These are phyloP conservation scores for Geosmithia flava DNA, from an alignment of 2,329 filamentous ascomycete genomes.

Conservation along the genomic window DNA sequence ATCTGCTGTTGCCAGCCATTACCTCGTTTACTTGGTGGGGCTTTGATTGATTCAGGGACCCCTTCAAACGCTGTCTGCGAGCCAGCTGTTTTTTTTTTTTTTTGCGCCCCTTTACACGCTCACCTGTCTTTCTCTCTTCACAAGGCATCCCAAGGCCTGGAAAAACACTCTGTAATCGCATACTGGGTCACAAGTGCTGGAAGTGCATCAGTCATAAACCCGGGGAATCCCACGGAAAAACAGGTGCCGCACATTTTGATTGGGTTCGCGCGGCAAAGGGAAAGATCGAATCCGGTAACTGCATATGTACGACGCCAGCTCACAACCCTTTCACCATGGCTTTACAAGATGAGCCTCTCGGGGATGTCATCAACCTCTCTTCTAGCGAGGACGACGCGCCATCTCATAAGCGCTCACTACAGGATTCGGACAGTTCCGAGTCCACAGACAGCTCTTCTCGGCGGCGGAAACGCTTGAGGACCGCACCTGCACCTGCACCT, in stretches of 20 bases:
- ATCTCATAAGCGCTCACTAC: slow-evolving; percentile 13
- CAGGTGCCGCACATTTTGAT: background rate
- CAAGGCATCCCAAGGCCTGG: too few relatives aligned
- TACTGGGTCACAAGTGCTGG: too few relatives aligned
- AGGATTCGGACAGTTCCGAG: slow-evolving; percentile 1
- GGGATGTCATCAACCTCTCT: slow-evolving; percentile 11
- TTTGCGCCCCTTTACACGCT: too few relatives aligned
- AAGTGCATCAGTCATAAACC: too few relatives aligned
- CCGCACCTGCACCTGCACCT: background rate
- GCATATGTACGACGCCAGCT: background rate
- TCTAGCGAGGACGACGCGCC: slow-evolving; percentile 10
- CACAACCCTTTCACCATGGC: slow-evolving; percentile 5
- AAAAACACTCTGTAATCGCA: too few relatives aligned
- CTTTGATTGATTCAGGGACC: too few relatives aligned
- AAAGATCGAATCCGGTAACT: background rate
- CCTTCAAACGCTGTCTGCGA: too few relatives aligned
- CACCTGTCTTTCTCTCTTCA: too few relatives aligned
- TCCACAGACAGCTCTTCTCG: slow-evolving; percentile 1
- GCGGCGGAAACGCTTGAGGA: slow-evolving; percentile 9
- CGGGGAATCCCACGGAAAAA: background rate
- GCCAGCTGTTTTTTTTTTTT: too few relatives aligned
- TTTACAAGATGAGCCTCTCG: slow-evolving; percentile 4
- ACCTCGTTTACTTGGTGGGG: too few relatives aligned
- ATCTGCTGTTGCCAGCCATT: too few relatives aligned
- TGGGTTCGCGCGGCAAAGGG: background rate